phyloP scores from a whole-genome alignment of 1,139 yeast species.

The Suhomyces anneliseae region DNA sequence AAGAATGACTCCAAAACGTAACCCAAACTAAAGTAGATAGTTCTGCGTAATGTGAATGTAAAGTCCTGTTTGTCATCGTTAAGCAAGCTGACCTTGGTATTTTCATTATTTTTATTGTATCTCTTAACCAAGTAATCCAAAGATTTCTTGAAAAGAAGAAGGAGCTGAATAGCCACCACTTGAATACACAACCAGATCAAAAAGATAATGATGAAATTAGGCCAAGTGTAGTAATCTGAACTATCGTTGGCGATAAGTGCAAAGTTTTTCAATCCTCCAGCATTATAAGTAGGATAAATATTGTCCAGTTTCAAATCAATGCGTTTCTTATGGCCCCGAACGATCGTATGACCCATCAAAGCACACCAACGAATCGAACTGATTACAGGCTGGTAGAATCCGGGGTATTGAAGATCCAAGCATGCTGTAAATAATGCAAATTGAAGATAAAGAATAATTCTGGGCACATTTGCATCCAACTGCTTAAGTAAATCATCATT shows the following conservation, averaged over 20 bases:
- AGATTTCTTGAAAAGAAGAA: slow-evolving; percentile 20
- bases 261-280: slow-evolving; percentile 34
- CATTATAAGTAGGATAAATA: slow-evolving; percentile 35
- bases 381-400: slow-evolving; percentile 60
- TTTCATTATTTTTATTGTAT: slow-evolving; percentile 3
- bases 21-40: slow-evolving; percentile 33
- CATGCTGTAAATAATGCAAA: slow-evolving; percentile 60
- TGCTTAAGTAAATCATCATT: slow-evolving; percentile 57
- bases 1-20: slow-evolving; percentile 34
- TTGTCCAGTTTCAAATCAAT: slow-evolving; percentile 25
- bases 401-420: slow-evolving; percentile 60
- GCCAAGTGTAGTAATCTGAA: slow-evolving; percentile 38
- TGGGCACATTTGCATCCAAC: slow-evolving; percentile 55
- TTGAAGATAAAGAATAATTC: slow-evolving; percentile 53
- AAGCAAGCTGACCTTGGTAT: slow-evolving; percentile 5
- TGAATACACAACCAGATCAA: slow-evolving; percentile 29
- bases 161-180: slow-evolving; percentile 23
- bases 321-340: slow-evolving; percentile 7
- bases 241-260: slow-evolving; percentile 28
- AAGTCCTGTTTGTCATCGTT: slow-evolving; percentile 9
- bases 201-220: slow-evolving; percentile 41
- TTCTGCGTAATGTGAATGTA: slow-evolving; percentile 20
- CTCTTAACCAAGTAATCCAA: slow-evolving; percentile 15
- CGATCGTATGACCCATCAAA: slow-evolving; percentile 30
- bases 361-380: slow-evolving; percentile 40